Conservation (phyloP, 345 rosid genomes). For the Syzygium jambos region DNA sequence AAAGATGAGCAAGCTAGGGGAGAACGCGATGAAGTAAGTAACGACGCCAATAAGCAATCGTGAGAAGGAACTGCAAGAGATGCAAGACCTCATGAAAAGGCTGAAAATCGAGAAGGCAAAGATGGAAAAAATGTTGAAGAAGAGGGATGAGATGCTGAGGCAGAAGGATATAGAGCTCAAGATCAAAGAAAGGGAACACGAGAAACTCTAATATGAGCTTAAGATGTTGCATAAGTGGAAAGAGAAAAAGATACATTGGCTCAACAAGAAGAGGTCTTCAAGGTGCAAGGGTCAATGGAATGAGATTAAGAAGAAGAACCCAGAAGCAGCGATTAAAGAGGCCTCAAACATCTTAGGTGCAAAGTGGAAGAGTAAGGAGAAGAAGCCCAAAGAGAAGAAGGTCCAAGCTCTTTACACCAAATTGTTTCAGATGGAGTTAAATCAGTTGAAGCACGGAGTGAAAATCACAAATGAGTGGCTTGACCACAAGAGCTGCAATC, state of each 20-base stretch:
- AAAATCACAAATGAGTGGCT: conserved; percentile 12
- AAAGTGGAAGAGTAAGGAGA: conserved; percentile 55
- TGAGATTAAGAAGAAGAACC: too few relatives aligned
- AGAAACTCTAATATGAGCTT: conserved; percentile 18
- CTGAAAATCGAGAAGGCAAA: too few relatives aligned
- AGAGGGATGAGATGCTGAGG: too few relatives aligned
- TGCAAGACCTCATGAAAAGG: too few relatives aligned
- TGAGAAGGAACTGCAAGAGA: too few relatives aligned
- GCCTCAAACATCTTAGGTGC: conserved; percentile 64
- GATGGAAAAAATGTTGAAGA: too few relatives aligned
- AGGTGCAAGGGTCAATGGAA: too few relatives aligned
- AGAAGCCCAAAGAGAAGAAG: background rate
- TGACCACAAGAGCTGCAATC: conserved; percentile 11
- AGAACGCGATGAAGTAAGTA: too few relatives aligned
- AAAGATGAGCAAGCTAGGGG: too few relatives aligned
- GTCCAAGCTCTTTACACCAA: conserved; percentile 8
- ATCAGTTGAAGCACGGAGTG: conserved; percentile 9
- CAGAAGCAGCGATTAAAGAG: conserved; percentile 45
- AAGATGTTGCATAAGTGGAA: conserved; percentile 39
- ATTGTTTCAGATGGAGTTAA: conserved; percentile 20
- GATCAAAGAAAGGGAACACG: conserved; percentile 49
- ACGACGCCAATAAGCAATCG: too few relatives aligned
- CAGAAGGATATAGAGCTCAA: too few relatives aligned
- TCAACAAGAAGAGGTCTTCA: too few relatives aligned
- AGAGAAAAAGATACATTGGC: background rate